A percentile compares a stretch with the other conserved stretches of the same genome.
phyloP scores from a whole-genome alignment of 2,329 filamentous ascomycete species.

The Arthrobotrys iridis region DNA sequence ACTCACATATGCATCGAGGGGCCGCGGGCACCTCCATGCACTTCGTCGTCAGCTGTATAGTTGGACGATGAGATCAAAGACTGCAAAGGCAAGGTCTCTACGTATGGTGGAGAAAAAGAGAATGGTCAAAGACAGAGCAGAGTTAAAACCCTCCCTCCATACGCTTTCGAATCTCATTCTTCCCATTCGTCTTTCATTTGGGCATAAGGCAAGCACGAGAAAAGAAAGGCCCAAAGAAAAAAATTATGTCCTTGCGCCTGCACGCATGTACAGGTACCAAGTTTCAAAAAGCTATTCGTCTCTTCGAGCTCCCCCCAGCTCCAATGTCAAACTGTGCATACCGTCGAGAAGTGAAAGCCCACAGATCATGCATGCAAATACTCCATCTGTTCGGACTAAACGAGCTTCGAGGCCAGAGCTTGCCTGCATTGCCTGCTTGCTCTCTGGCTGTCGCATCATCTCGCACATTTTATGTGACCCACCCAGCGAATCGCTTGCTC shows the following conservation, averaged over 20 bases:
- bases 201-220: slow-evolving; percentile 12
- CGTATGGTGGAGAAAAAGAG: neutral
- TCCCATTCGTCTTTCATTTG: slow-evolving; percentile 23
- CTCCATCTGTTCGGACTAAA: slow-evolving; percentile 12
- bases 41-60: slow-evolving; percentile 10
- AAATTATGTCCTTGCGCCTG: slow-evolving; percentile 10
- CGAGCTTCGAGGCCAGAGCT: neutral
- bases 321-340: slow-evolving; percentile 33
- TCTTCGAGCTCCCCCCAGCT: slow-evolving; percentile 15
- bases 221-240: neutral
- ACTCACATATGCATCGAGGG: slow-evolving; percentile 16
- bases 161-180: slow-evolving; percentile 23
- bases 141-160: slow-evolving; percentile 5
- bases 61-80: slow-evolving; percentile 27
- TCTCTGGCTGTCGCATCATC: neutral
- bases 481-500: slow-evolving; percentile 18
- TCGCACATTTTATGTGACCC: neutral
- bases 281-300: slow-evolving; percentile 18
- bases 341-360: slow-evolving; percentile 22
- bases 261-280: slow-evolving; percentile 22
- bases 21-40: slow-evolving; percentile 6
- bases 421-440: too few relatives aligned
- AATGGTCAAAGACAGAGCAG: slow-evolving; percentile 1
- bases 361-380: slow-evolving; percentile 33
- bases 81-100: neutral